phyloP scores from a whole-genome alignment of 129 eudicot genomes.

The Erigeron canadensis region DNA sequence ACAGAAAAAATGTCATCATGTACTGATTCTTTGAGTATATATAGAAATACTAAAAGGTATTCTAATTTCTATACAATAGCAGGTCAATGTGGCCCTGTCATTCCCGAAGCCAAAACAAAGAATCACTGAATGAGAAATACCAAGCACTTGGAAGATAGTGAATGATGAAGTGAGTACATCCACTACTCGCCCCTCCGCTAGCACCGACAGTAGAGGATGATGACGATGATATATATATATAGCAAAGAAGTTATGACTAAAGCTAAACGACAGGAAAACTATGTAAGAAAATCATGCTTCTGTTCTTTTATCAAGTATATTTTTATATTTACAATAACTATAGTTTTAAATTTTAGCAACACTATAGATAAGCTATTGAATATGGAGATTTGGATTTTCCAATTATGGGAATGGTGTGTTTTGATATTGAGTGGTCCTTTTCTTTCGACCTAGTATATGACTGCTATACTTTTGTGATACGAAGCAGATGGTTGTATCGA shows the following conservation, averaged over 20 bases:
- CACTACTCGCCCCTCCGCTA: background rate
- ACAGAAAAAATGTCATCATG: background rate
- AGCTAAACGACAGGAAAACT: background rate
- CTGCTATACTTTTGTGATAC: background rate
- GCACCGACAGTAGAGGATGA: background rate
- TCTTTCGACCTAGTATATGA: background rate
- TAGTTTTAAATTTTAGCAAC: background rate
- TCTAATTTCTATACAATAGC: background rate
- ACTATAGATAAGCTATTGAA: background rate
- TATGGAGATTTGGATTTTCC: background rate
- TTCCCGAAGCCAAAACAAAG: too few species aligned
- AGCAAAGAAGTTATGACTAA: background rate
- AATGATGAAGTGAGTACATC: too few species aligned
- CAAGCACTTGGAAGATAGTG: too few species aligned
- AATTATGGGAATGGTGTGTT: slow-evolving; percentile 8
- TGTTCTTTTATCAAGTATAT: background rate
- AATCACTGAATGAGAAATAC: too few species aligned
- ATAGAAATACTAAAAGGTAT: background rate
- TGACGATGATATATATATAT: background rate
- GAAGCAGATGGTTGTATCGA: too few species aligned
- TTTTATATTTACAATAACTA: background rate
- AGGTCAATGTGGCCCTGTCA: background rate
- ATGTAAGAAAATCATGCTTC: background rate
- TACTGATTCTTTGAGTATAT: background rate
- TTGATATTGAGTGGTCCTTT: background rate